phyloP scores from a whole-genome alignment of 495 filamentous ascomycete species.

The Lasiosphaeria ovina region DNA sequence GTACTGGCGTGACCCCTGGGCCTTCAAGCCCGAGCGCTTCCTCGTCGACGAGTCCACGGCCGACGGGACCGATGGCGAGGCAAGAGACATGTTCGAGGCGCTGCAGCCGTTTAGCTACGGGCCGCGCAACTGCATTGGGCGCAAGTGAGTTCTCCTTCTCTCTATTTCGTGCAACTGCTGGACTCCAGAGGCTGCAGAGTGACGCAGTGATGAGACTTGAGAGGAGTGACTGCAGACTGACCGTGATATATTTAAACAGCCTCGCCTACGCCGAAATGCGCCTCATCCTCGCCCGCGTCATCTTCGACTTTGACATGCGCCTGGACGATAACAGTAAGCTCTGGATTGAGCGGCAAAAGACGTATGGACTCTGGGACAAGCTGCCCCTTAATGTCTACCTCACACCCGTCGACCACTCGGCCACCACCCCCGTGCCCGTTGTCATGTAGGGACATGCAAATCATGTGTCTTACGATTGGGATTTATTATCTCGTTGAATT shows the following conservation, averaged over 20 bases:
- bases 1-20: conserved; percentile 36
- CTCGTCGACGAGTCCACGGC: conserved; percentile 26
- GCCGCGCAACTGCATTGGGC: conserved; percentile 41
- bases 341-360: conserved; percentile 33
- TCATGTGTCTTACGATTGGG: too few species aligned
- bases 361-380: conserved; percentile 40
- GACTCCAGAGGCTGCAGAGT: too few species aligned
- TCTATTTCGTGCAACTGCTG: background rate
- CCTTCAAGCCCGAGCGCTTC: conserved; percentile 40
- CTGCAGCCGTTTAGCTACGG: conserved; percentile 39
- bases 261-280: conserved; percentile 44
- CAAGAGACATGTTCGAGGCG: background rate
- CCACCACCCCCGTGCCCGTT: too few species aligned
- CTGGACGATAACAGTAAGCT: conserved; percentile 21
- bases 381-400: conserved; percentile 30
- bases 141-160: conserved; percentile 30
- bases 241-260: conserved; percentile 17
- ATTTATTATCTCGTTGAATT: too few species aligned
- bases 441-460: too few species aligned
- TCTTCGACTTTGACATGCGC: conserved; percentile 41
- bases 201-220: background rate
- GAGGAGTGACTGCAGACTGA: background rate
- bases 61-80: background rate
- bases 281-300: conserved; percentile 38
- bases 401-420: conserved; percentile 19